Conservation (phyloP, 2,329 filamentous ascomycete species). For the Penicillium janthinellum region DNA sequence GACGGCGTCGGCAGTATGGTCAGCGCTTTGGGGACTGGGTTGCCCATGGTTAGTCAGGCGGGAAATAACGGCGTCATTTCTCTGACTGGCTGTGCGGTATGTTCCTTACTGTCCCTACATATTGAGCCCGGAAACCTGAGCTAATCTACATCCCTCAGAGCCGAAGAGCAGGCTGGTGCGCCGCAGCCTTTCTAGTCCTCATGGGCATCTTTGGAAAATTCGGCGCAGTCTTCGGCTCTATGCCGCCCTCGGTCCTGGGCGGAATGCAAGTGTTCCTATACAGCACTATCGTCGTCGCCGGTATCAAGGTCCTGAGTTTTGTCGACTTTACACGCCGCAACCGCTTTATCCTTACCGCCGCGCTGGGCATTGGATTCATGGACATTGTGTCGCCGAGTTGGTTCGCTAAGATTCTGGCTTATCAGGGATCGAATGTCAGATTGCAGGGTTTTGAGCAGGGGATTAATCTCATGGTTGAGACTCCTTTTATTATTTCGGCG, state of each 20-base stretch:
- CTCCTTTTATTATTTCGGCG: slow-evolving; percentile 34
- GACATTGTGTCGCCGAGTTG: slow-evolving; percentile 68
- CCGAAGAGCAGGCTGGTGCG: slow-evolving; percentile 76
- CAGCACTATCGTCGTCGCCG: slow-evolving; percentile 72
- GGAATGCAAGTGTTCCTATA: slow-evolving; percentile 83
- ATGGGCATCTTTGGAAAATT: slow-evolving; percentile 86
- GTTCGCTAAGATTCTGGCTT: slow-evolving; percentile 73
- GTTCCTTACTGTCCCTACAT: slow-evolving; percentile 2
- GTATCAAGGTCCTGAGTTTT: slow-evolving; percentile 72
- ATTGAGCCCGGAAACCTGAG: not conserved
- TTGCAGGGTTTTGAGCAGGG: slow-evolving; percentile 64
- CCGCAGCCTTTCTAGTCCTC: slow-evolving; percentile 73
- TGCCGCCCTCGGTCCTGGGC: slow-evolving; percentile 67
- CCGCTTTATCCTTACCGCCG: slow-evolving; percentile 77
- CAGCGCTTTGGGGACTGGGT: slow-evolving; percentile 75
- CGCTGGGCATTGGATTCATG: slow-evolving; percentile 71
- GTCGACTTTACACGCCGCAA: slow-evolving; percentile 77
- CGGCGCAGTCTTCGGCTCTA: slow-evolving; percentile 74
- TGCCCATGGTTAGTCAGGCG: slow-evolving; percentile 77
- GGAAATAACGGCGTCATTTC: slow-evolving; percentile 87
- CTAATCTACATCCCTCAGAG: slow-evolving; percentile 47
- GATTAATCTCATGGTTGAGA: slow-evolving; percentile 33
- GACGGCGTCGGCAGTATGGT: slow-evolving; percentile 76
- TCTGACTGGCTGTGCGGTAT: slow-evolving; percentile 70
- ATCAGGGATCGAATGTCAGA: slow-evolving; percentile 65